Base-by-base conservation (phyloP, 805 yeast genomes). In the Pichia occidentalis region DNA sequence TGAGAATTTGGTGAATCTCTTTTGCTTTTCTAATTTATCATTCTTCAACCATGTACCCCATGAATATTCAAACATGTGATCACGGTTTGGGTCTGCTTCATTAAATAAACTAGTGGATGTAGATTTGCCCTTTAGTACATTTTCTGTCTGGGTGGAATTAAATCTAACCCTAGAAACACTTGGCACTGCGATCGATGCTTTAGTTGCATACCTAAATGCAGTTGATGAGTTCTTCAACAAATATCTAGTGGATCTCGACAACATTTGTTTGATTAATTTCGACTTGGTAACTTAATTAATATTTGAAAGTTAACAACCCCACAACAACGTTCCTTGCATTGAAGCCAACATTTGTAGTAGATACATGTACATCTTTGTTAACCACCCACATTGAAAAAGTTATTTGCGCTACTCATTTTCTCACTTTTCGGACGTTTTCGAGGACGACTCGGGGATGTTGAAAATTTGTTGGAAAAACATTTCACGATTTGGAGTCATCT, bases 11-110 rank as follows among this genome's bases (percentile, higher is more conserved):
- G 97, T 90, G 40, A 72, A 73, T 61, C 98, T 77, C 49, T 75
- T 76, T 12, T 70, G 75, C 53, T 85, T 82, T 57, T 92, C 88
- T 23, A 60, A 61, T 39, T 68, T 71, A 56, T 92, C 95, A 54
- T 90, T 75, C 46, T 70, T 75, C 51, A 88, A 64, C 97, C 97
- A 90, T 6, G 95, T 73, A 33, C 98, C 98, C 95, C 97, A 90
- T 3, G 92, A 69, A 57, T 87, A 90, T 50, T 82, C 76, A 67
- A 85, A 90, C 53, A 92, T 45, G n/a, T 45, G 49, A n/a, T 40
- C 36, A 25, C 49, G 38, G 26, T 29, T 24, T 29, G 49, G 46
- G 34, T 45, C 49, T 2, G 43, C 13, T 12, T 44, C 42, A 33
- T 39, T 34, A 22, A 34, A 43, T 13, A 45, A 29, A 25, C 38